Conservation (phyloP, 257 asterid genomes). For the Capsicum rhomboideum region DNA sequence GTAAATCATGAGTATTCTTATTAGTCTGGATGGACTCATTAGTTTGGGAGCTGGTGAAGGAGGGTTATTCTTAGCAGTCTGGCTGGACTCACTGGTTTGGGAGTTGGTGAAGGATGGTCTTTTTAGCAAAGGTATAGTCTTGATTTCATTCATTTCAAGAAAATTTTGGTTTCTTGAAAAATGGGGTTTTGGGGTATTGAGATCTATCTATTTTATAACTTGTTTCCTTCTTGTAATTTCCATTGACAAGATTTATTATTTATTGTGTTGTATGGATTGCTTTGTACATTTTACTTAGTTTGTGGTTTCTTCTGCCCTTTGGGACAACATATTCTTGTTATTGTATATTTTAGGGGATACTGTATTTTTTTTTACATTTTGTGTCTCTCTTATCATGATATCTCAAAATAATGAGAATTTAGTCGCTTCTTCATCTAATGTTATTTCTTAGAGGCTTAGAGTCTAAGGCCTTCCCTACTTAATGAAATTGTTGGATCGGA, state of each 20-base stretch:
- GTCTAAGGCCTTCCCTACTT: too few relatives aligned
- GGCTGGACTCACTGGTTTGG: too few relatives aligned
- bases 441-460: too few relatives aligned
- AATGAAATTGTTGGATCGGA: too few relatives aligned
- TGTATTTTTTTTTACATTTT: neutral
- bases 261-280: neutral
- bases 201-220: slow-evolving; percentile 30
- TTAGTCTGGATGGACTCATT: slow-evolving; percentile 21
- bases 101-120: too few relatives aligned
- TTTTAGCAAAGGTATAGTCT: slow-evolving; percentile 34
- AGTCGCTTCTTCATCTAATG: too few relatives aligned
- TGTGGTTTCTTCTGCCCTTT: neutral
- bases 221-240: neutral
- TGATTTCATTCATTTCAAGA: neutral
- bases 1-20: slow-evolving; percentile 26
- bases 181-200: slow-evolving; percentile 15
- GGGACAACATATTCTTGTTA: neutral
- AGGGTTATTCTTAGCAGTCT: too few relatives aligned
- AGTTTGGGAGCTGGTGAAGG: slow-evolving; percentile 1
- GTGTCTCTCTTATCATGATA: slow-evolving; percentile 4
- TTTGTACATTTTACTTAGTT: neutral
- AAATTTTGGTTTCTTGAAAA: neutral
- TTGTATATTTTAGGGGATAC: neutral
- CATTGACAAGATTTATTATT: neutral
- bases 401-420: too few relatives aligned